Base-by-base conservation (phyloP, 495 filamentous ascomycete species). In the Usnea hakonensis region DNA sequence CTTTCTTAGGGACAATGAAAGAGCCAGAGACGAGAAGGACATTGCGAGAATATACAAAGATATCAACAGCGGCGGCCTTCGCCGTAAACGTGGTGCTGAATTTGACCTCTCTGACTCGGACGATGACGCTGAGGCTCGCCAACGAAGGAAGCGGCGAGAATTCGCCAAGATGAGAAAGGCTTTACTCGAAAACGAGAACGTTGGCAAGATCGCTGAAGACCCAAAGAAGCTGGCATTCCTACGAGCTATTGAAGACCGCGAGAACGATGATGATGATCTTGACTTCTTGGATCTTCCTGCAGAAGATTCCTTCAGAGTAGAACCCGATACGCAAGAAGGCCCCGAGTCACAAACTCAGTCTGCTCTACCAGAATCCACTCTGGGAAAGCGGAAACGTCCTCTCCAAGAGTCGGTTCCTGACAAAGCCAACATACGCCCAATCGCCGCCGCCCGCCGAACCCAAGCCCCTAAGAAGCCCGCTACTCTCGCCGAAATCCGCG, bases 131-230 rank as follows among this genome's bases (percentile, higher is more conserved):
- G 82, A 89, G 67, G 85, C 89, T 33, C 83, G 86, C 48, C 85
- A 88, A 36, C 83, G 91, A 9, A 82, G 86, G 75, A 97, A 95
- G 74, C 85, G 93, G 50, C 78, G 85, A 60, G 88, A 97, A 67
- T 93, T 95, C 72, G 89, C 90, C 28, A 90, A 89, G 74, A 95
- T 96, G 89, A 87, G 90, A 54, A 90, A 88, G 69, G 89, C 90
- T 19, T 79, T 99, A 11, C 79, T 97, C 21, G 83, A 87, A n/a
- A 92, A 98, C 68, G 91, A 91, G 72, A 90, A 91, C 52, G 81
- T 97, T 62, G 90, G 86, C 64, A 90, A 91, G 70, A 87, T 99
- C 58, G 91, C 93, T 33, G 84, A 90, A 66, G 91, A 97, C 69
- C 92, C 91, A 16, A 91, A 92, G 72, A 91, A 90, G 68, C 77